Evolutionary conservation across 495 filamentous ascomycete species (phyloP).

Genomic region (Penicillium maclennaniae): DNA sequence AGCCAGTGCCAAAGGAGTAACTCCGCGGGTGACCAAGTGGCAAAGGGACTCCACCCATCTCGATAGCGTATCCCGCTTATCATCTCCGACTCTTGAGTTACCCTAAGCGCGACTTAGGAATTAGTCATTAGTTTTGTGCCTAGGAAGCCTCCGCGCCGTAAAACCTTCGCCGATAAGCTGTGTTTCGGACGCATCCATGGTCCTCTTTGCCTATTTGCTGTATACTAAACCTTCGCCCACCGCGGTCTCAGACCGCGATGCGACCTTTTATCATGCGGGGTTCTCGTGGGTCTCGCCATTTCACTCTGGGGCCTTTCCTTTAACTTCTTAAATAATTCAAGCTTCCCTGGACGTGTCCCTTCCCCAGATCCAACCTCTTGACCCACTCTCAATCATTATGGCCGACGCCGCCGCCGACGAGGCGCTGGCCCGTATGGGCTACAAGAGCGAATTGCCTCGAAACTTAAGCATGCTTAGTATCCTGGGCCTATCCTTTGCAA

Average conservation of each 20-base stretch:
- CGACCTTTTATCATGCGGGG: constrained; percentile 22
- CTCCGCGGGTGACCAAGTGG: too few relatives aligned
- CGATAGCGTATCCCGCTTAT: background rate
- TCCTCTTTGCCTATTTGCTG: background rate
- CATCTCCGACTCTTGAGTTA: background rate
- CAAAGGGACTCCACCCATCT: background rate
- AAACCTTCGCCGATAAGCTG: constrained; percentile 8
- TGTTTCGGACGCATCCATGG: constrained; percentile 6
- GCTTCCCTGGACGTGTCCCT: constrained; percentile 1
- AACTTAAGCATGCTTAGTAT: constrained; percentile 62
- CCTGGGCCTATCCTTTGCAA: constrained; percentile 57
- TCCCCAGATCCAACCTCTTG: constrained; percentile 8
- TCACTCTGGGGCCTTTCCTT: background rate
- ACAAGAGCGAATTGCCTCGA: constrained; percentile 58
- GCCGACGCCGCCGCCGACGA: constrained; percentile 46
- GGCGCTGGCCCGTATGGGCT: constrained; percentile 58
- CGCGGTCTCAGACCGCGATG: constrained; percentile 31
- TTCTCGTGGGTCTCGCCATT: constrained; percentile 12
- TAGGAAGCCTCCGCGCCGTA: background rate
- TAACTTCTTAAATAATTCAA: constrained; percentile 12
- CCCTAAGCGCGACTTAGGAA: background rate
- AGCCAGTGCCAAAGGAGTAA: background rate
- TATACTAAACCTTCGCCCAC: constrained; percentile 5
- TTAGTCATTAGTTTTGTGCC: background rate
- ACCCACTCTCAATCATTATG: constrained; percentile 14